Evolutionary conservation across 139 green algal species (phyloP).

Genomic region (Coccomyxa sp.): DNA sequence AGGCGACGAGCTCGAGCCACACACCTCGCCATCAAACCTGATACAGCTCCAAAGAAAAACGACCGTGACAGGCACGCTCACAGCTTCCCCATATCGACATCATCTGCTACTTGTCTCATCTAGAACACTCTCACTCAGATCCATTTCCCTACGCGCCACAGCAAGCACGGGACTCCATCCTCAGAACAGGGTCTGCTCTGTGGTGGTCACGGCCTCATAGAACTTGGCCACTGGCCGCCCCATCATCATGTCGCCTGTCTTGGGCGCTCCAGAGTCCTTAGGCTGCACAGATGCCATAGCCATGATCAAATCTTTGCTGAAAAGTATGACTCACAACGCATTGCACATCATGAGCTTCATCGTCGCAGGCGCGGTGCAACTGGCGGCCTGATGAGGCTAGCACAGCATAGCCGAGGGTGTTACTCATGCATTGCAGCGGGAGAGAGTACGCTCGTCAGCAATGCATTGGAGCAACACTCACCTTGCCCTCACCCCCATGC

Average conservation of each 20-base stretch:
- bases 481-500: background rate
- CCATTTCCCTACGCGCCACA: too few species aligned
- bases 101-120: too few species aligned
- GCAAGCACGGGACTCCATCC: too few species aligned
- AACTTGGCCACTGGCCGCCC: background rate
- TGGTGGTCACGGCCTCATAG: slow-evolving; percentile 2
- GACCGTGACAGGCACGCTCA: too few species aligned
- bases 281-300: too few species aligned
- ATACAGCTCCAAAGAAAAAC: too few species aligned
- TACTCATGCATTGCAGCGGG: background rate
- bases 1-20: too few species aligned
- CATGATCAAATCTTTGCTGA: too few species aligned
- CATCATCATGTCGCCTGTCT: background rate
- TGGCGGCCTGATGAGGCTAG: background rate
- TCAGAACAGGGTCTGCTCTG: background rate
- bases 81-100: too few species aligned
- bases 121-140: too few species aligned
- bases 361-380: background rate
- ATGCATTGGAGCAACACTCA: background rate
- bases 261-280: background rate
- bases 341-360: background rate
- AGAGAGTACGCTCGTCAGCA: background rate
- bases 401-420: background rate
- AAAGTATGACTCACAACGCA: too few species aligned
- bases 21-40: too few species aligned